Evolutionary conservation across 805 yeast genomes (phyloP), one percentile per base, ranked within the genome.

Genomic region (Candida manassasensis): DNA sequence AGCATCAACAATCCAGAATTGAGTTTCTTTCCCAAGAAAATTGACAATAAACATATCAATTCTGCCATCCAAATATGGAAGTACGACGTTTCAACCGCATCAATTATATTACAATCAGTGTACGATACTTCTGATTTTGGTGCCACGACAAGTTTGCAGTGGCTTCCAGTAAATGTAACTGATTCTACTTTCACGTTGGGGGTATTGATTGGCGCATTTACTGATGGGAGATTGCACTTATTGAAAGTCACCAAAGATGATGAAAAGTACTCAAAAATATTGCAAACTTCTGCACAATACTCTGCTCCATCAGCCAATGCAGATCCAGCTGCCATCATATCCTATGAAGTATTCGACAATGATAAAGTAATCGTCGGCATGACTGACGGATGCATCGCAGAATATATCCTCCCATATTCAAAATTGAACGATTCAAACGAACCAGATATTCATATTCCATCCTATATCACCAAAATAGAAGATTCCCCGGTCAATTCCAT

Each of bases 311-410:
- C 17, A 32, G 19, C 6, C 29, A 31, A 10, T 24, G 36, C 24
- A 14, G 37, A 32, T 4, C 25, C 27, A 6, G 32, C 42, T 2
- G 46, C 59, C 0, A 70, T 80, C 4, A 67, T 78, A 1, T 53
- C 73, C 22, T 71, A 62, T 42, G 79, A 72, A 42, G 73, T 73
- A 56, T 27, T 75, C 4, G 64, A 67, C 7, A 47, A 62, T 4
- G 57, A 61, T 3, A 59, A 50, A 9, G 51, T 83, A 2, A 51
- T 80, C 2, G 74, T 77, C 19, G 90, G 89, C 0, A 69, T 75
- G 4, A 53, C 64, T 2, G 71, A 74, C 35, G 93, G 93, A 0
- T 61, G 60, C 19, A 55, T 83, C 7, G 79, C 77, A 0, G 87
- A 81, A 47, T 79, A 69, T 39, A 59, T 67, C 8, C 45, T 77